Conservation (phyloP, 106 monocot species). For the Phalaenopsis aphrodite region DNA sequence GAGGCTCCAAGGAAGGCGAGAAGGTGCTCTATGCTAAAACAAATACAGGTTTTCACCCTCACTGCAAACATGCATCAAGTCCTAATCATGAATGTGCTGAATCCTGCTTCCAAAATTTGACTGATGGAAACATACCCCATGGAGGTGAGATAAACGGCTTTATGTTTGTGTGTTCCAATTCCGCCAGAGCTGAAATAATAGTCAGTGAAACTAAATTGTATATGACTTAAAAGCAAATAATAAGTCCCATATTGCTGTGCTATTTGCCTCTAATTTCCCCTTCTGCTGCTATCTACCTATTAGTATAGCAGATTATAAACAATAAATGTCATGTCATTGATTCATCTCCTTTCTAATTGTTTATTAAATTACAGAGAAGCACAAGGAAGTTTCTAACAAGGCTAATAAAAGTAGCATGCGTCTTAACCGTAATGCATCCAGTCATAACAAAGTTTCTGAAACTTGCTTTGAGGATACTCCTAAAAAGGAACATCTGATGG, state of each 20-base stretch:
- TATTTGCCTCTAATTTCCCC: background rate
- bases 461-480: background rate
- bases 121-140: background rate
- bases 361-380: background rate
- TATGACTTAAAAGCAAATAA: background rate
- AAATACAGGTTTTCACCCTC: background rate
- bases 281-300: background rate
- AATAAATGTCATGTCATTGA: background rate
- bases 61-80: background rate
- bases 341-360: background rate
- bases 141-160: background rate
- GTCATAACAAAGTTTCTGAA: background rate
- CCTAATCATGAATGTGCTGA: background rate
- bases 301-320: background rate
- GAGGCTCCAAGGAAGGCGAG: background rate
- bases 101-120: background rate
- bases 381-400: background rate
- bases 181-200: background rate
- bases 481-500: background rate
- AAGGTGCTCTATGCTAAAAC: background rate
- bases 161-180: background rate
- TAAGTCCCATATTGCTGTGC: background rate
- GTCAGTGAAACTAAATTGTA: background rate
- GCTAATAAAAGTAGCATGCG: background rate
- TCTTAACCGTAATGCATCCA: background rate